A percentile compares a stretch with the other conserved stretches of the same genome.
These are phyloP conservation scores for Fusarium sp. DNA, from an alignment of 2,329 filamentous ascomycete species.

Conservation along the genomic window DNA sequence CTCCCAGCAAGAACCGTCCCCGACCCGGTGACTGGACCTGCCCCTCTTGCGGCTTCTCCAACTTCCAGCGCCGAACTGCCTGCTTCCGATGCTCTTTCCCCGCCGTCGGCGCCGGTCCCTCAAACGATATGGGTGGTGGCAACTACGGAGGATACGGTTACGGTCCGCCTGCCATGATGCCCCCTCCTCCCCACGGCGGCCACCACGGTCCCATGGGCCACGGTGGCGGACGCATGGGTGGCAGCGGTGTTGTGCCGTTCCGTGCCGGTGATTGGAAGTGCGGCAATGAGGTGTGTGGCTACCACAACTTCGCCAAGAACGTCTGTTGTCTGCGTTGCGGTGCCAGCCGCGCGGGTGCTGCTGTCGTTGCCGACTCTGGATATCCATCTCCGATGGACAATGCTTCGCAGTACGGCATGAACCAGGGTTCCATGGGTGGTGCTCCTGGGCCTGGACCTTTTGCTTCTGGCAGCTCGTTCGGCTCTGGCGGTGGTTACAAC, in stretches of 20 bases:
- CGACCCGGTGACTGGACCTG: constrained; percentile 99
- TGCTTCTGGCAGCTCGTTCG: constrained; percentile 73
- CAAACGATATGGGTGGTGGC: constrained; percentile 69
- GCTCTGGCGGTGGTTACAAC: constrained; percentile 67
- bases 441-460: constrained; percentile 81
- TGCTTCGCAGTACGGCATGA: constrained; percentile 83
- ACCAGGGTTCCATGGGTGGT: constrained; percentile 83
- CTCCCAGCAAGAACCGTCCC: constrained; percentile 96
- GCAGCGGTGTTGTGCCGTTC: constrained; percentile 91
- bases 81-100: constrained; percentile 99
- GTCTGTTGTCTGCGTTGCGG: constrained; percentile 97
- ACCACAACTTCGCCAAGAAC: constrained; percentile 99
- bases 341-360: constrained; percentile 90
- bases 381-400: constrained; percentile 92
- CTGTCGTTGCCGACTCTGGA: constrained; percentile 91
- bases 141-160: constrained; percentile 67
- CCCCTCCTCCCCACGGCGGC: constrained; percentile 73
- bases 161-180: constrained; percentile 80
- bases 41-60: constrained; percentile 97
- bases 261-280: constrained; percentile 99
- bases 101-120: constrained; percentile 81
- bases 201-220: constrained; percentile 65
- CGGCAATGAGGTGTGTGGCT: constrained; percentile 94
- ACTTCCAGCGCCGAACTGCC: constrained; percentile 97
- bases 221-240: constrained; percentile 75